Percentiles rank a stretch among this genome's conserved stretches.
Conservation (phyloP, 768 basidiomycete genomes). For the Holtermannia corniformis region DNA sequence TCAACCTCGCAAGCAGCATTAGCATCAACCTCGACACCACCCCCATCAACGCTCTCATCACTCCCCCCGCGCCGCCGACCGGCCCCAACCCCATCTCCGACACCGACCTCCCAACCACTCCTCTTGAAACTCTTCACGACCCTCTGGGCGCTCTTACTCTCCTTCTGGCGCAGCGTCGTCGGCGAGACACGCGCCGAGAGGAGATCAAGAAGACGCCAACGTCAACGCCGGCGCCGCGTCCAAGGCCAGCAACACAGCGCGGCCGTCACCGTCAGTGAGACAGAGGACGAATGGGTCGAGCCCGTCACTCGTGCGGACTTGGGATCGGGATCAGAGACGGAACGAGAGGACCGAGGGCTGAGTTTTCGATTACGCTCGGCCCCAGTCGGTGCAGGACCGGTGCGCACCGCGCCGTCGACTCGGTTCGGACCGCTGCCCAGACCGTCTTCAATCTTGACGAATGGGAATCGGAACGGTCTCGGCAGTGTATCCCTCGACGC, state of each 20-base stretch:
- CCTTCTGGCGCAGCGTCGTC: conserved; percentile 30
- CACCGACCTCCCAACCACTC: neutral
- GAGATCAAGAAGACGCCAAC: conserved; percentile 6
- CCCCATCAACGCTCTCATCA: conserved; percentile 26
- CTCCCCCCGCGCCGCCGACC: conserved; percentile 6
- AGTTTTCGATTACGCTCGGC: neutral
- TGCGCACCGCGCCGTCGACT: neutral
- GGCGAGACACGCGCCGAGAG: conserved; percentile 31
- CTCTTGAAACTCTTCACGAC: conserved; percentile 23
- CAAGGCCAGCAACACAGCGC: too few species aligned
- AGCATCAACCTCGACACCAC: conserved; percentile 7
- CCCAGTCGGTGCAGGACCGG: conserved; percentile 4
- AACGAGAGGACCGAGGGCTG: conserved; percentile 1
- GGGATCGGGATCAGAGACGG: conserved; percentile 6
- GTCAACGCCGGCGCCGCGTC: neutral
- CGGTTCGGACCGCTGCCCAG: conserved; percentile 9
- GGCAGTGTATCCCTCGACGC: too few species aligned
- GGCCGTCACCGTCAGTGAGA: neutral
- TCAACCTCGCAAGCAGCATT: too few species aligned
- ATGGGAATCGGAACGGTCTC: too few species aligned
- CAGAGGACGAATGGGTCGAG: conserved; percentile 20
- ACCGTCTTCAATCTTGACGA: conserved; percentile 25
- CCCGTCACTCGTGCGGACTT: conserved; percentile 31
- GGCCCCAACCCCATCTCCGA: neutral
- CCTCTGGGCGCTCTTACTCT: conserved; percentile 31